Base-by-base conservation (phyloP, 306 rosid species). In the Fragaria ananassa region DNA sequence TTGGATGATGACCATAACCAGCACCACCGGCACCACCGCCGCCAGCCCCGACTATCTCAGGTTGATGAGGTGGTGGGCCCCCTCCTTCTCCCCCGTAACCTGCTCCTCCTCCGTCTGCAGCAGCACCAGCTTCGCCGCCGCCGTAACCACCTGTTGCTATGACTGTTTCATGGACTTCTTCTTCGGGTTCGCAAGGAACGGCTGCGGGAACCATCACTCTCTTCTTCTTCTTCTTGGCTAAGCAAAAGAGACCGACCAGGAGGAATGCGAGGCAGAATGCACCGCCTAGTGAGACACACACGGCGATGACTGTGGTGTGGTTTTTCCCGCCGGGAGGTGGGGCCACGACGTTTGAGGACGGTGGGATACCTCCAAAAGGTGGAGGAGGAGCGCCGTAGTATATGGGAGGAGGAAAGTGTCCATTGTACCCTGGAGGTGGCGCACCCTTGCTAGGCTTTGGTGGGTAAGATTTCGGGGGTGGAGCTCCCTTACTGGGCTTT, bases 291-390 rank as follows among this genome's bases (percentile, higher is more conserved):
- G 93, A 87, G 46, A 64, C 91, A 15, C 89, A 87, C 12, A 84
- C 91, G 0, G 85, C 89, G 12, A 89, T 80, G 46, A 87, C 76
- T 0, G 91, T 88, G 51, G 87, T 89, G 82, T 69, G 84, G 68
- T 79, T 67, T 23, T 71, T 42, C 10, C 83, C 84, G 0, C 83
- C 84, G 0, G 84, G 8, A 1, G 86, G 82, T 0, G 88, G 88
- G 2, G 84, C 39, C 35, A 34, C n/a, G 8, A 49, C 11, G 42
- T 78, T 8, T 0, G 80, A 42, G 18, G 79, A 76, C 8, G 88
- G 88, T 29, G 86, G 80, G 58, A 81, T 8, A 2, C 75, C 62
- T 23, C 21, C 79, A 19, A n/a, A n/a, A 18, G 80, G 64, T 11
- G 74, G 42, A 29, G 88, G 77, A 3, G 81, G 76, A 19, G 74